These are phyloP conservation scores for Venturia nashicola DNA, from an alignment of 2,329 filamentous ascomycete genomes.

Conservation along the genomic window DNA sequence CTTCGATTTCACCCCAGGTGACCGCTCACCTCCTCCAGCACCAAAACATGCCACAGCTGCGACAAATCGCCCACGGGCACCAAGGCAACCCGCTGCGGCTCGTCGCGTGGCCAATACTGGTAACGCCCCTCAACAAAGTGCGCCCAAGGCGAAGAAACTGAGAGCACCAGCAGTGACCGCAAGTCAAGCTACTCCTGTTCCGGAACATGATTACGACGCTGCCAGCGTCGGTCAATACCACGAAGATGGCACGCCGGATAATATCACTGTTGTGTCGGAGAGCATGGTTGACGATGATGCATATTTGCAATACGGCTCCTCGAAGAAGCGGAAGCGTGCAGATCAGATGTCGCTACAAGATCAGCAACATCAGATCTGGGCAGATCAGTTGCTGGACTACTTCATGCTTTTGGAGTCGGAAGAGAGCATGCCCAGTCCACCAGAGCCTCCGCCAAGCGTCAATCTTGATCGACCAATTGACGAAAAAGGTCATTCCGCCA, in stretches of 20 bases:
- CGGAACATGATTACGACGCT: conserved; percentile 35
- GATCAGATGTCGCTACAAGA: conserved; percentile 55
- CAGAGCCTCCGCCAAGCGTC: conserved; percentile 73
- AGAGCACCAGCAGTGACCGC: conserved; percentile 2
- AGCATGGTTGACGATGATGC: conserved; percentile 80
- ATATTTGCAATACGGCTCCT: conserved; percentile 51
- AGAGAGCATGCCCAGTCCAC: conserved; percentile 53
- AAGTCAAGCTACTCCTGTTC: neutral
- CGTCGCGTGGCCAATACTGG: conserved; percentile 14
- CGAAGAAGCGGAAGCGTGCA: conserved; percentile 63
- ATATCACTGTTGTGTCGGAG: conserved; percentile 69
- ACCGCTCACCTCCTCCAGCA: conserved; percentile 81
- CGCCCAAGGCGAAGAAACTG: conserved; percentile 1
- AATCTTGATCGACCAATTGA: conserved; percentile 89
- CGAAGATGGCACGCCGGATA: conserved; percentile 73
- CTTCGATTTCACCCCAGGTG: conserved; percentile 77
- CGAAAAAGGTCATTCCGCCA: conserved; percentile 77
- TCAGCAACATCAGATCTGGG: conserved; percentile 80
- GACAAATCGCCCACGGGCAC: conserved; percentile 66
- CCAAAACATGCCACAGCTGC: conserved; percentile 69
- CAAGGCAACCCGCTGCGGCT: conserved; percentile 52
- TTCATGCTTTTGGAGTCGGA: conserved; percentile 80
- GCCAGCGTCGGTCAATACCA: conserved; percentile 40
- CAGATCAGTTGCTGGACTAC: conserved; percentile 88
- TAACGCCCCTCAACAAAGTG: neutral